phyloP scores from a whole-genome alignment of 2,329 filamentous ascomycete species.

The Neoscytalidium dimidiatum region DNA sequence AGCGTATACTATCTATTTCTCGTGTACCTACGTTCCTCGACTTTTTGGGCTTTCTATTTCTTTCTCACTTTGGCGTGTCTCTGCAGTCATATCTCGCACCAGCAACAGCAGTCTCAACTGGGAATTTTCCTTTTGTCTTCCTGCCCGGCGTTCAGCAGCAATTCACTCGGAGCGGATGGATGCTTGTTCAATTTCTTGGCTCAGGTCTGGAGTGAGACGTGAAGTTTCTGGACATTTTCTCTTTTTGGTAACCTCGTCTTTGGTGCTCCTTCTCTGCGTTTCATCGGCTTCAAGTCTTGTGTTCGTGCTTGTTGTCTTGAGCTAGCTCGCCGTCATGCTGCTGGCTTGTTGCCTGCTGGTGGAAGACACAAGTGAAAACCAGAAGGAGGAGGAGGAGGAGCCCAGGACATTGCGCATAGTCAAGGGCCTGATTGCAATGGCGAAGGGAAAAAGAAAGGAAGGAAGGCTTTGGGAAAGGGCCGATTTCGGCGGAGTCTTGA shows the following conservation, averaged over 20 bases:
- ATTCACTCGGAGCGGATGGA: constrained; percentile 9
- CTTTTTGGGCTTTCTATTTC: no score
- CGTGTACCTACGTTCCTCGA: constrained; percentile 15
- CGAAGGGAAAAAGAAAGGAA: constrained; percentile 13
- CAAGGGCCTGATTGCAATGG: constrained; percentile 3
- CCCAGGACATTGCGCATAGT: constrained; percentile 1
- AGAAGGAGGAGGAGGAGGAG: background rate
- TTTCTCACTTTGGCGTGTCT: background rate
- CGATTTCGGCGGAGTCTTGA: constrained; percentile 2
- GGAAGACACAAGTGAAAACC: background rate
- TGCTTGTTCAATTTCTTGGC: background rate
- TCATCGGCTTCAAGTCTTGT: constrained; percentile 4
- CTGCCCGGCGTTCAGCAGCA: constrained; percentile 11
- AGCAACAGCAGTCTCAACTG: background rate
- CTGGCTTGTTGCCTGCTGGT: background rate
- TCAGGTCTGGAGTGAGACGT: background rate
- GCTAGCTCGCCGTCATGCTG: background rate
- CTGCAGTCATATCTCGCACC: background rate
- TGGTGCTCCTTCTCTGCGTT: constrained; percentile 6
- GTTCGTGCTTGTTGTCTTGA: constrained; percentile 1
- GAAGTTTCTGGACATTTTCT: background rate
- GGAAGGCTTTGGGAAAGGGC: constrained; percentile 3
- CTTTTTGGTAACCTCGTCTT: background rate
- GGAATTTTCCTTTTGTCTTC: background rate
- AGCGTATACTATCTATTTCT: constrained; percentile 17